Base-by-base conservation (phyloP, 345 rosid genomes). In the Camelina hispida region DNA sequence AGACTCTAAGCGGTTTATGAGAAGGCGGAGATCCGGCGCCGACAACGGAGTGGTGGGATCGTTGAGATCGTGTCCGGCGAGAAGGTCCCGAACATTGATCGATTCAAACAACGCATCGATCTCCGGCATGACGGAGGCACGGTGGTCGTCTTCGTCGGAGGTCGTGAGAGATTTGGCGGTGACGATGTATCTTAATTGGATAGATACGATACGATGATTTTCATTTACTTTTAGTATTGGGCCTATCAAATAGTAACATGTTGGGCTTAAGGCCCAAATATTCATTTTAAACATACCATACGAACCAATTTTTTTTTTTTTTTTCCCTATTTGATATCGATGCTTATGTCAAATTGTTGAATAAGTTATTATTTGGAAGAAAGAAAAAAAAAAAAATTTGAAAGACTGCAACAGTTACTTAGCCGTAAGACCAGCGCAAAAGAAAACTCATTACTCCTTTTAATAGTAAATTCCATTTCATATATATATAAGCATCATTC, bases 21-120 rank as follows among this genome's bases (percentile, higher is more conserved):
- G 90, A 80, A 95, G 99, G 71, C 97, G 99, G 78, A 95, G 99
- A 85, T 95, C 99, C 23, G 98, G 98, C 48, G 97, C 93, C 25
- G 99, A 83, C 47, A 95, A 90, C 1, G 97, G 98, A 15, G 96
- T 82, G 16, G 87, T 81, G 0, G 92, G 89, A 73, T 95, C 99
- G 48, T 83, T 72, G 25, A 89, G 87, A 82, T 95, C 96, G 73
- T 85, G 81, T 68, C 93, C 84, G 38, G 98, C 73, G 75, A 95
- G 99, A 55, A 92, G 99, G 57, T 95, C 97, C 2, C 89, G 85
- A 64, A 95, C 82, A 83, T 89, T 87, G 80, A 92, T 83, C 4
- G 84, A 69, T 79, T 87, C 86, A 59, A 89, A 83, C 18, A 89
- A 79, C 9, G 75, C 85, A 76, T 86, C 92, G 70, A 88, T 81